Percentiles rank a stretch among this genome's conserved stretches.
phyloP scores from a whole-genome alignment of 768 basidiomycete species.

The Serendipita vermifera region DNA sequence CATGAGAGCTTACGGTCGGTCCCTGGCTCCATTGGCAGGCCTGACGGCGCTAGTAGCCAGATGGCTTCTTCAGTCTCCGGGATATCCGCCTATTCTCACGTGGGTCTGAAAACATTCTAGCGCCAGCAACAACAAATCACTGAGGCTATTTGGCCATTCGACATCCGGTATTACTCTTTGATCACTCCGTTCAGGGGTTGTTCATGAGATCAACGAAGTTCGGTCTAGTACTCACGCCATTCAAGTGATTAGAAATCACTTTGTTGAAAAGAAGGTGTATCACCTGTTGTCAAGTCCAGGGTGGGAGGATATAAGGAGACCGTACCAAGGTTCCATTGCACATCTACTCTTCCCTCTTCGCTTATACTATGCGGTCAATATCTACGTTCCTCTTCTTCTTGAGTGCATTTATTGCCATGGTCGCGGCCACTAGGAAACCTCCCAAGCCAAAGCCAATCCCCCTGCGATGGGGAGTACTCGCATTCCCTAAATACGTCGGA shows the following conservation, averaged over 20 bases:
- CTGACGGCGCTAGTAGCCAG: too few relatives aligned
- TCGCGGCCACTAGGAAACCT: not conserved
- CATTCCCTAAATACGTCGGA: constrained; percentile 3
- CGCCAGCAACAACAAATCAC: not conserved
- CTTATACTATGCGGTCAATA: not conserved
- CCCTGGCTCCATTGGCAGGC: too few relatives aligned
- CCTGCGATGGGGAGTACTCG: not conserved
- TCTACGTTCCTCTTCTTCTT: not conserved
- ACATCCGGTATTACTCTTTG: not conserved
- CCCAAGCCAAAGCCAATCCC: not conserved
- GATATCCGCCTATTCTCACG: not conserved
- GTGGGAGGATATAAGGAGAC: not conserved
- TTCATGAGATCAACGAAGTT: not conserved
- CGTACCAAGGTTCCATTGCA: not conserved
- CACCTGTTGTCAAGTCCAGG: not conserved
- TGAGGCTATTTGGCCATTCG: not conserved
- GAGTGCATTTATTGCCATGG: not conserved
- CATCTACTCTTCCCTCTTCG: not conserved
- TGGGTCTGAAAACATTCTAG: not conserved
- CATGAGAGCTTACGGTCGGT: too few relatives aligned
- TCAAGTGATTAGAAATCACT: not conserved
- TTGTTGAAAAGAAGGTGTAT: not conserved
- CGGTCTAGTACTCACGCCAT: not conserved
- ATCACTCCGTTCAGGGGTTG: not conserved
- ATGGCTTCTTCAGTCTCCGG: too few relatives aligned